Evolutionary conservation across 176 grass and related monocot species (phyloP).

Genomic region (Oryza longistaminata): DNA sequence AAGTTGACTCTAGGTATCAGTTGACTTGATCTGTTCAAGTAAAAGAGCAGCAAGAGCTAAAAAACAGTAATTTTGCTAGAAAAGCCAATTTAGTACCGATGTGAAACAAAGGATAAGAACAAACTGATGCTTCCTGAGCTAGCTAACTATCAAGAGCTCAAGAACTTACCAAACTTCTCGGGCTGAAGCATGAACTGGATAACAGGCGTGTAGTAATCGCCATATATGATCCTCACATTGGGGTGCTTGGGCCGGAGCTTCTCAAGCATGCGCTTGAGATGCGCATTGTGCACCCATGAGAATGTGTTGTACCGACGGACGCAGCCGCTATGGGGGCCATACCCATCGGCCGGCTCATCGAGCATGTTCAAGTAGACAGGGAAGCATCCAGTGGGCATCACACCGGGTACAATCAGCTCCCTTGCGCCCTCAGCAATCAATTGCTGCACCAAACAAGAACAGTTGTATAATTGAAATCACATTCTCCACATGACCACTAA

Average conservation of each 20-base stretch:
- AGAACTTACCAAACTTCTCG: conserved; percentile 69
- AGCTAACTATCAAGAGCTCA: conserved; percentile 8
- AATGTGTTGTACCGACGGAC: conserved; percentile 70
- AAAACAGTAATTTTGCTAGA: conserved; percentile 1
- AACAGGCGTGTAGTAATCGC: conserved; percentile 80
- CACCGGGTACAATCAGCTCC: conserved; percentile 90
- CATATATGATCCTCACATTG: conserved; percentile 71
- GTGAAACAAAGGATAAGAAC: conserved; percentile 5
- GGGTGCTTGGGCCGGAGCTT: conserved; percentile 73
- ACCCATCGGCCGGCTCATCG: conserved; percentile 37
- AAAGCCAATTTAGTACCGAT: not conserved
- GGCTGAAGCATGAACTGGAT: conserved; percentile 76
- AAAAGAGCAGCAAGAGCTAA: conserved; percentile 6
- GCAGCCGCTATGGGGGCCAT: conserved; percentile 62
- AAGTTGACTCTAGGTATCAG: not conserved
- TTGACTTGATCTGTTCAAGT: conserved; percentile 17
- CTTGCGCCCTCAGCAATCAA: conserved; percentile 80
- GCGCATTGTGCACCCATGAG: conserved; percentile 70
- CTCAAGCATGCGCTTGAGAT: conserved; percentile 57
- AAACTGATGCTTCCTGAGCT: conserved; percentile 19
- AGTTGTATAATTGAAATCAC: conserved; percentile 1
- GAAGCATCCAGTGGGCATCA: conserved; percentile 86
- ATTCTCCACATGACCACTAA: not conserved
- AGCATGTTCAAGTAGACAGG: conserved; percentile 69
- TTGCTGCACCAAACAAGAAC: conserved; percentile 44